A percentile compares a stretch with the other conserved stretches of the same genome.
These are phyloP conservation scores for Boletus mariae DNA, from an alignment of 1,284 basidiomycete genomes.

Conservation along the genomic window DNA sequence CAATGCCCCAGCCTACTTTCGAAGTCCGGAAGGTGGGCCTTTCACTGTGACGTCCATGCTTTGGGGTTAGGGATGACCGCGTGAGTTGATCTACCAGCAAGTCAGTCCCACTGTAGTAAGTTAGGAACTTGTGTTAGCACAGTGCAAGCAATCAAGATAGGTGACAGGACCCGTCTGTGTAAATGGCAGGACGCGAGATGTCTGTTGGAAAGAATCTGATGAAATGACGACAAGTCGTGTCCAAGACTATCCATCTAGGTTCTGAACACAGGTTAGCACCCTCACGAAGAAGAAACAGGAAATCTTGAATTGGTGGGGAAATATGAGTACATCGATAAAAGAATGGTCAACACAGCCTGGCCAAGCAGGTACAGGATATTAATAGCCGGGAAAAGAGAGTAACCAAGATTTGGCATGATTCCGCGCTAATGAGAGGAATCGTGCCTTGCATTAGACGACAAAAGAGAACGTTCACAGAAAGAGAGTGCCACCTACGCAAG, in stretches of 20 bases:
- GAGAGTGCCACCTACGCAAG: constrained; percentile 14
- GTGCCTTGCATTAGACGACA: not conserved
- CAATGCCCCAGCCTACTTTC: too few species aligned
- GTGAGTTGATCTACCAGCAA: too few species aligned
- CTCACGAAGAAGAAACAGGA: not conserved
- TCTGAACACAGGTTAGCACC: not conserved
- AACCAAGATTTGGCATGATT: constrained; percentile 14
- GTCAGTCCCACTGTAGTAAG: too few species aligned
- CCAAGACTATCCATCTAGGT: too few species aligned
- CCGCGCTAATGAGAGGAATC: constrained; percentile 8
- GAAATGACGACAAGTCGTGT: not conserved
- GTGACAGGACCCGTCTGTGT: too few species aligned
- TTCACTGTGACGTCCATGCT: too few species aligned
- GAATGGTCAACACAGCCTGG: constrained; percentile 17
- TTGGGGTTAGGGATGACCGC: too few species aligned
- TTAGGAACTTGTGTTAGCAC: too few species aligned
- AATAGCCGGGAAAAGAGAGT: not conserved
- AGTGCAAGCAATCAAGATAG: too few species aligned
- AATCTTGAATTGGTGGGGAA: constrained; percentile 15
- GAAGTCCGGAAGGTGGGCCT: too few species aligned
- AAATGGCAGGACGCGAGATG: not conserved
- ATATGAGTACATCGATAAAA: constrained; percentile 18
- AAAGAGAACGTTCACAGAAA: constrained; percentile 6
- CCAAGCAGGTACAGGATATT: constrained; percentile 19
- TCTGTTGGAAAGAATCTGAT: not conserved